phyloP scores from a whole-genome alignment of 106 monocot genomes.

The Triglochin maritima region DNA sequence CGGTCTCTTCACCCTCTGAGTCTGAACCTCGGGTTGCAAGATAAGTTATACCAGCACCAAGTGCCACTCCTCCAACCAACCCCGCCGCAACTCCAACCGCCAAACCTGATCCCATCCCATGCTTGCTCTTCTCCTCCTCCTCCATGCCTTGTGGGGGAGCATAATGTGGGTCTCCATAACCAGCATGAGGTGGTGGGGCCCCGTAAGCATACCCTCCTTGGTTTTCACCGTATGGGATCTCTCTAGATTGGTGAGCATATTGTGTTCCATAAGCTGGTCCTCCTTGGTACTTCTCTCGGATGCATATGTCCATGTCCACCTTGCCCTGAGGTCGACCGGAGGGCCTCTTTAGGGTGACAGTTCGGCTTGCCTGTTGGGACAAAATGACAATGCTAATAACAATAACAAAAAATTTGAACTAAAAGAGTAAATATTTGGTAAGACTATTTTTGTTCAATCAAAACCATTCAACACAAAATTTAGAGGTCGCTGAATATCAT shows the following conservation, averaged over 20 bases:
- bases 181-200: too few species aligned
- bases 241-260: constrained; percentile 11
- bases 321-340: constrained; percentile 93
- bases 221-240: constrained; percentile 10
- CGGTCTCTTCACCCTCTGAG: not conserved
- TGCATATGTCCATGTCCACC: constrained; percentile 53
- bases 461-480: too few species aligned
- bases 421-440: too few species aligned
- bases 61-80: constrained; percentile 48
- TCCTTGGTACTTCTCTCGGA: constrained; percentile 39
- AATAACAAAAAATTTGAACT: not conserved
- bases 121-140: constrained; percentile 13
- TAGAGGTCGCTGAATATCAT: too few species aligned
- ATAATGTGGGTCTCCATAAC: too few species aligned
- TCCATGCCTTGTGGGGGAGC: constrained; percentile 13
- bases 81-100: constrained; percentile 71
- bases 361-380: constrained; percentile 13
- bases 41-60: constrained; percentile 59
- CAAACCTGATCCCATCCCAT: constrained; percentile 28
- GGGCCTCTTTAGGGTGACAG: constrained; percentile 67
- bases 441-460: too few species aligned
- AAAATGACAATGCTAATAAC: not conserved
- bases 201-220: too few species aligned
- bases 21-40: constrained; percentile 57
- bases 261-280: not conserved